phyloP scores from a whole-genome alignment of 139 green algal species.

The Trebouxia sp. region DNA sequence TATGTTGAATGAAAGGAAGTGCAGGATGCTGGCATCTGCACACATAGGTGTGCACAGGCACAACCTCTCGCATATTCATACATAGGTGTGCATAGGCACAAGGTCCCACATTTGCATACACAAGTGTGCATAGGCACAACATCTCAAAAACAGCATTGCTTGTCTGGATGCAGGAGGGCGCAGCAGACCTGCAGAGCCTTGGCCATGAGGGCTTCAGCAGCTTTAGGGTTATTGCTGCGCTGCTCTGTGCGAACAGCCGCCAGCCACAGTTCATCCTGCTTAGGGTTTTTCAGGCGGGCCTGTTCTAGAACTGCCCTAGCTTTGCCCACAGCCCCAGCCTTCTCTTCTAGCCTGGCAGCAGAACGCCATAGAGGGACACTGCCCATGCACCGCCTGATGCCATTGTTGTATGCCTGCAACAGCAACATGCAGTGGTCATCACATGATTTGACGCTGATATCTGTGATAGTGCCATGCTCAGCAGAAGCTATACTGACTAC shows the following conservation, averaged over 20 bases:
- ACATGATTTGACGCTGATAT: no score
- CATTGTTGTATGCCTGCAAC: constrained; percentile 43
- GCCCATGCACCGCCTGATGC: constrained; percentile 62
- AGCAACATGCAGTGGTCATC: no score
- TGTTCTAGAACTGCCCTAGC: constrained; percentile 59
- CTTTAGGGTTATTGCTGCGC: constrained; percentile 70
- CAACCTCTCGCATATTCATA: no score
- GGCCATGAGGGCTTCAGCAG: constrained; percentile 86
- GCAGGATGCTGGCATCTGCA: no score
- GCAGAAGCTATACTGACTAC: no score
- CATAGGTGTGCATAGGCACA: no score
- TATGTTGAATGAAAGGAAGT: no score
- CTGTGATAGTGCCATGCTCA: no score
- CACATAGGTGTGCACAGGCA: no score
- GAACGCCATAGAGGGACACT: constrained; percentile 75
- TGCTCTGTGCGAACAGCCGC: constrained; percentile 86
- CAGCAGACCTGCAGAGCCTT: constrained; percentile 79
- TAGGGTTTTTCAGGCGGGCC: constrained; percentile 80
- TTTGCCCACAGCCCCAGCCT: constrained; percentile 66
- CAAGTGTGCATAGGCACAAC: no score
- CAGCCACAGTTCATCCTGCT: constrained; percentile 88
- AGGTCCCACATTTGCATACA: no score
- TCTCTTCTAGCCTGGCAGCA: constrained; percentile 82
- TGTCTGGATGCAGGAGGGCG: not conserved
- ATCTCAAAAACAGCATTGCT: no score